Conservation (phyloP, 169 alveolate species). For the Plasmodium gonderi region DNA sequence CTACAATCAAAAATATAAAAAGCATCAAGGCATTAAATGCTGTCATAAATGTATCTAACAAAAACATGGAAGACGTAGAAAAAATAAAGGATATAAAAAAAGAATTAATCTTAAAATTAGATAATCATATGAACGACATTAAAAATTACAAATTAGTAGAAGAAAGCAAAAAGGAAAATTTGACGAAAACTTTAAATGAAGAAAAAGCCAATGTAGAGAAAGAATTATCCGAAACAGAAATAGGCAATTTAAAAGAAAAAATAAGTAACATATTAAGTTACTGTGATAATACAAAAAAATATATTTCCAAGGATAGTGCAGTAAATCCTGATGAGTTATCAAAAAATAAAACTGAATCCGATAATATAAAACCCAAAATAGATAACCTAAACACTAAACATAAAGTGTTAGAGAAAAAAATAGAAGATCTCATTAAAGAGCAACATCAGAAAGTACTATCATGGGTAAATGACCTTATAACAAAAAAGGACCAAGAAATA, state of each 20-base stretch:
- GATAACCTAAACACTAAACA: neutral
- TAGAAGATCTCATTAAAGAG: neutral
- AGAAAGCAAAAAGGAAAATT: neutral
- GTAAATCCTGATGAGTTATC: neutral
- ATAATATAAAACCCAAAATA: neutral
- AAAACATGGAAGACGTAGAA: neutral
- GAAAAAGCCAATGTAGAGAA: neutral
- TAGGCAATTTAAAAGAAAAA: neutral
- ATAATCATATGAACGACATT: neutral
- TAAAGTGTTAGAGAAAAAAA: neutral
- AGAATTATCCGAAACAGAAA: neutral
- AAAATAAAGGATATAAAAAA: neutral
- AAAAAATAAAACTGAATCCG: neutral
- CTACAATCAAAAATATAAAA: neutral
- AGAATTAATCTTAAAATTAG: neutral
- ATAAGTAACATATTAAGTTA: neutral
- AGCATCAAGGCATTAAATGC: neutral
- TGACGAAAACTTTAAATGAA: neutral
- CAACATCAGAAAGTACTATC: neutral
- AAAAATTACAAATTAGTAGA: neutral
- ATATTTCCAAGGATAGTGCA: neutral
- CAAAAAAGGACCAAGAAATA: neutral
- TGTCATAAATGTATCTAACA: neutral
- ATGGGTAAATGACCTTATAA: neutral
- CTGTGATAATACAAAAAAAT: neutral